A percentile compares a stretch with the other conserved stretches of the same genome.
Evolutionary conservation across 2,329 filamentous ascomycete species (phyloP).

Genomic region (Geoglossum cookeanum): DNA sequence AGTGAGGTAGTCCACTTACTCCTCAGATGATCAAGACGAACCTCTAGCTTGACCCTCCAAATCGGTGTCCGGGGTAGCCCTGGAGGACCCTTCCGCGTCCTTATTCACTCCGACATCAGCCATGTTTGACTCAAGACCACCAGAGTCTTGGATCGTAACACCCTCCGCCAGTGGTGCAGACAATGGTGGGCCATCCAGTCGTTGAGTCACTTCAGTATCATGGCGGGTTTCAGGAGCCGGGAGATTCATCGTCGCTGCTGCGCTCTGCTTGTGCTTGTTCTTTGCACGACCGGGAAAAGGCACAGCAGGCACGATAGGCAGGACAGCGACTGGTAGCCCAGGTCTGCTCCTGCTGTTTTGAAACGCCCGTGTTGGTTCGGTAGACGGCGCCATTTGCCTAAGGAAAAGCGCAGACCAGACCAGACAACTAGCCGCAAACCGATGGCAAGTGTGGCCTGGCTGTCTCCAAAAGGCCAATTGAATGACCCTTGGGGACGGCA

Average conservation of each 20-base stretch:
- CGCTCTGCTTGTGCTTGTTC: not conserved
- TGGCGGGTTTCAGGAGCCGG: not conserved
- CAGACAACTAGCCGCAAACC: not conserved
- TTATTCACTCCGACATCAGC: not conserved
- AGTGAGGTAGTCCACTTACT: not conserved
- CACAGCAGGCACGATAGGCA: conserved; percentile 4
- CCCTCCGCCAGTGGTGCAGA: not conserved
- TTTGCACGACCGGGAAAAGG: not conserved
- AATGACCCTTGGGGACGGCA: not conserved
- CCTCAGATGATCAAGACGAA: not conserved
- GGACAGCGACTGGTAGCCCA: not conserved
- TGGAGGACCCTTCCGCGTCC: not conserved
- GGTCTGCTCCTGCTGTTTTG: conserved; percentile 1
- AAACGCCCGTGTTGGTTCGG: not conserved
- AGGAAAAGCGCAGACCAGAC: not conserved
- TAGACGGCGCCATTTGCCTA: conserved; percentile 4
- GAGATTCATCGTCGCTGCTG: not conserved
- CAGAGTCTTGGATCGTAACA: not conserved
- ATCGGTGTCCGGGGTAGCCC: not conserved
- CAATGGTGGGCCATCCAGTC: not conserved
- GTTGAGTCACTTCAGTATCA: not conserved
- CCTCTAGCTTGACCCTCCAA: not conserved
- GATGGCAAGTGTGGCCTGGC: not conserved
- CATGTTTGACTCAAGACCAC: not conserved
- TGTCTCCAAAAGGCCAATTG: not conserved